Percentiles rank a stretch among this genome's conserved stretches.
Evolutionary conservation across 306 rosid genomes (phyloP).

Genomic region (Cicer cuneatum): DNA sequence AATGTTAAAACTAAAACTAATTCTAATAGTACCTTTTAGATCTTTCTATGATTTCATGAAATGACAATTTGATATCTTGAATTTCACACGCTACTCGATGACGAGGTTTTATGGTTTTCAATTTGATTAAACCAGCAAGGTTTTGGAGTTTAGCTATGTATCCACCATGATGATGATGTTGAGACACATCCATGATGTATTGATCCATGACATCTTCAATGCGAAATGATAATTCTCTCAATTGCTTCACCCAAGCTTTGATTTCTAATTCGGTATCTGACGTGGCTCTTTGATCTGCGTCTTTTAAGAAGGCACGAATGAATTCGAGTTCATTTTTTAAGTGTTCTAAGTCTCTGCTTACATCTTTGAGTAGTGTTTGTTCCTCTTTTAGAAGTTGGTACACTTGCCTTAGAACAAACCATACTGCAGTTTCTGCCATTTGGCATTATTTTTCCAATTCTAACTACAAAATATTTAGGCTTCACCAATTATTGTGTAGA

Average conservation of each 20-base stretch:
- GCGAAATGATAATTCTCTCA: neutral
- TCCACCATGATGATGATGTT: neutral
- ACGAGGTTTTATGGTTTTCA: neutral
- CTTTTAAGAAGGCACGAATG: neutral
- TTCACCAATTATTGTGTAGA: too few relatives aligned
- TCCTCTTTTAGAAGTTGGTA: neutral
- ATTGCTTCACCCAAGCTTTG: neutral
- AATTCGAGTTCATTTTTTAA: neutral
- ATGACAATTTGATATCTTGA: neutral
- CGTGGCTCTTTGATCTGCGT: neutral
- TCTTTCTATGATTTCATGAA: neutral
- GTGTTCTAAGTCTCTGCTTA: neutral
- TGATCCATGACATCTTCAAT: neutral
- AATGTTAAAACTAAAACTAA: too few relatives aligned
- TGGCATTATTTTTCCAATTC: neutral
- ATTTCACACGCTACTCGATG: neutral
- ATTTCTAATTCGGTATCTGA: neutral
- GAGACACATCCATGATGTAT: neutral
- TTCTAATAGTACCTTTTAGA: neutral
- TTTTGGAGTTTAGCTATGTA: neutral
- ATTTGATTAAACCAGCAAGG: neutral
- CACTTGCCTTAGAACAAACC: neutral
- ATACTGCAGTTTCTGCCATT: constrained; percentile 14
- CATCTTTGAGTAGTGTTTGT: neutral
- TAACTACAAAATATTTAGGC: neutral